phyloP scores from a whole-genome alignment of 805 yeast species.

The Kurtzmaniella cleridarum region DNA sequence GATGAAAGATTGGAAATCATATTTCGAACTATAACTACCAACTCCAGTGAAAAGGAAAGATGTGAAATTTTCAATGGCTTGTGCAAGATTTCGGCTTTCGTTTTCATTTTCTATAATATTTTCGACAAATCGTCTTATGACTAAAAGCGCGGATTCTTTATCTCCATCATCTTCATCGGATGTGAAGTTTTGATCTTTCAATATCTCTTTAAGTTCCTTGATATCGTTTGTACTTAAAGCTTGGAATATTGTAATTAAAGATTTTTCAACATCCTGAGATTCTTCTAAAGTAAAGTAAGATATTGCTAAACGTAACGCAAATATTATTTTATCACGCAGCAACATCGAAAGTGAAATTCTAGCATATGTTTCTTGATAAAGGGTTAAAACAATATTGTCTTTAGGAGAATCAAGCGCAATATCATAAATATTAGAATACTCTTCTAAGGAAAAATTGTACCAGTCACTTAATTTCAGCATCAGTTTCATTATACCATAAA shows the following conservation, averaged over 20 bases:
- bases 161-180: too few species aligned
- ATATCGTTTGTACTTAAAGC: too few species aligned
- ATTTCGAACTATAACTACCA: slow-evolving; percentile 25
- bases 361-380: slow-evolving; percentile 46
- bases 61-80: slow-evolving; percentile 7
- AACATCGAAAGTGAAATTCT: slow-evolving; percentile 43
- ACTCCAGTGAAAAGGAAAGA: slow-evolving; percentile 21
- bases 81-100: too few species aligned
- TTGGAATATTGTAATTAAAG: slow-evolving; percentile 5
- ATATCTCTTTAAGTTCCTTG: too few species aligned
- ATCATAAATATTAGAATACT: slow-evolving; percentile 15
- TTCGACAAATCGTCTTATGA: neutral
- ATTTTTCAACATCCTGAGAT: slow-evolving; percentile 15
- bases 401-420: slow-evolving; percentile 12
- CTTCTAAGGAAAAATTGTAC: slow-evolving; percentile 54
- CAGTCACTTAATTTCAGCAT: slow-evolving; percentile 37
- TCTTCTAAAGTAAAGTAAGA: slow-evolving; percentile 18
- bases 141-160: too few species aligned
- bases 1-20: slow-evolving; percentile 27
- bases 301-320: slow-evolving; percentile 37
- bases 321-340: slow-evolving; percentile 37
- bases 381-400: slow-evolving; percentile 21
- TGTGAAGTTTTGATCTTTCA: too few species aligned
- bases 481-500: slow-evolving; percentile 43
- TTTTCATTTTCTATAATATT: too few species aligned